Percentiles rank a stretch among this genome's conserved stretches.
Evolutionary conservation across 768 basidiomycete genomes (phyloP).

Genomic region (Pleurotus eryngii): DNA sequence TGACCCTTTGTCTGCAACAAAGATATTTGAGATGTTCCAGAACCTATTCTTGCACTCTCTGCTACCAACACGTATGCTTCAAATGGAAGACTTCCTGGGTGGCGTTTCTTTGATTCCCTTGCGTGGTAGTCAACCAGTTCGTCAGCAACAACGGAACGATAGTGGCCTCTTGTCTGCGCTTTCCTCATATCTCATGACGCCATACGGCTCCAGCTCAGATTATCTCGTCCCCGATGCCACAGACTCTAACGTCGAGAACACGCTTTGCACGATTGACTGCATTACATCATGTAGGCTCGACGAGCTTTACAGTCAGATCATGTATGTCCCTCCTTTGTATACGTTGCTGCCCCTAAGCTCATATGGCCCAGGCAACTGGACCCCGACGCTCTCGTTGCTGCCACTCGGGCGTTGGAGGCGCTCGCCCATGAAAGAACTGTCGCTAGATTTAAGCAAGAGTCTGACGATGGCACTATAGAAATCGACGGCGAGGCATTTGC

Average conservation of each 20-base stretch:
- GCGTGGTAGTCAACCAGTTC: constrained; percentile 65
- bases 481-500: constrained; percentile 46
- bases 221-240: constrained; percentile 82
- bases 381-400: constrained; percentile 75
- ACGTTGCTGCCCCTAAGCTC: constrained; percentile 3
- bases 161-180: constrained; percentile 92
- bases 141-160: constrained; percentile 64
- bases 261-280: constrained; percentile 93
- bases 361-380: constrained; percentile 61
- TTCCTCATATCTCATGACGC: constrained; percentile 95
- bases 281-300: constrained; percentile 91
- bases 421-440: constrained; percentile 89
- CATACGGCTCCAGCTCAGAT: constrained; percentile 78
- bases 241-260: constrained; percentile 89
- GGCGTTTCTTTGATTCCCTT: constrained; percentile 91
- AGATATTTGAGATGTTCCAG: constrained; percentile 99
- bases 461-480: constrained; percentile 50
- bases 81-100: constrained; percentile 99
- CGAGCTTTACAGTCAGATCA: constrained; percentile 90
- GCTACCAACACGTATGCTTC: constrained; percentile 84
- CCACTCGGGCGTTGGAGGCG: constrained; percentile 81
- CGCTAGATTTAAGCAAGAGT: constrained; percentile 68
- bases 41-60: constrained; percentile 94
- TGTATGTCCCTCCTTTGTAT: constrained; percentile 49
- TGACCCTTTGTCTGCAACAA: constrained; percentile 4